A percentile compares a stretch with the other conserved stretches of the same genome.
Evolutionary conservation across 805 yeast genomes (phyloP).

Genomic region (Candida sithepensis): DNA sequence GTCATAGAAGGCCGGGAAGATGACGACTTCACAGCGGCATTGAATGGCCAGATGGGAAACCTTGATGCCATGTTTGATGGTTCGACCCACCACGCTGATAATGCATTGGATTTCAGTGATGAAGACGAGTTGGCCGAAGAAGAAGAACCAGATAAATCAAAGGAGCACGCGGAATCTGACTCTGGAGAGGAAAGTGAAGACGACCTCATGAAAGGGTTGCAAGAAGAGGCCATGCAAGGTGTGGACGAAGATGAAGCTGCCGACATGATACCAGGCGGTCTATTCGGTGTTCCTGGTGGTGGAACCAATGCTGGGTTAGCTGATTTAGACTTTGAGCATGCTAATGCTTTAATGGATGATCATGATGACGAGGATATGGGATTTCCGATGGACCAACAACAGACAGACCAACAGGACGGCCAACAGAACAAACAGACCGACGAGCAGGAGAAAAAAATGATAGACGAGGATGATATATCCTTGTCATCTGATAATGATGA

Average conservation of each 20-base stretch:
- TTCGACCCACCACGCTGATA: slow-evolving; percentile 74
- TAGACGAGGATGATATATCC: slow-evolving; percentile 22
- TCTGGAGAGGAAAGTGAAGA: slow-evolving; percentile 36
- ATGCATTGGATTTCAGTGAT: slow-evolving; percentile 92
- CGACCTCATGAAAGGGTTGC: slow-evolving; percentile 36
- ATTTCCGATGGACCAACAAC: slow-evolving; percentile 6
- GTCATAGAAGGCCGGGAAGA: slow-evolving; percentile 16
- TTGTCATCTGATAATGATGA: slow-evolving; percentile 29
- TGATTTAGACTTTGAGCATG: slow-evolving; percentile 31
- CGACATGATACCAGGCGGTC: slow-evolving; percentile 25
- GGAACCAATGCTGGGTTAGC: slow-evolving; percentile 28
- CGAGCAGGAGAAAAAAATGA: slow-evolving; percentile 5
- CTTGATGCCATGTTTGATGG: slow-evolving; percentile 38
- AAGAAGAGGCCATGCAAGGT: slow-evolving; percentile 35
- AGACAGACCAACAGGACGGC: slow-evolving; percentile 5
- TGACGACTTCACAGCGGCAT: slow-evolving; percentile 30
- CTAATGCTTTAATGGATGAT: slow-evolving; percentile 21
- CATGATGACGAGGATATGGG: slow-evolving; percentile 17
- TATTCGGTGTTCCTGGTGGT: slow-evolving; percentile 28
- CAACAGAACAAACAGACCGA: neutral
- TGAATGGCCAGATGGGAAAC: slow-evolving; percentile 32
- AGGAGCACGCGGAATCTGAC: slow-evolving; percentile 35
- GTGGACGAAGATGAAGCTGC: slow-evolving; percentile 31
- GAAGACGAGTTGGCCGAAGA: slow-evolving; percentile 95
- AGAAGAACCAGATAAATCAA: slow-evolving; percentile 45